Percentiles rank a stretch among this genome's conserved stretches.
Evolutionary conservation across 2,329 filamentous ascomycete species (phyloP).

Genomic region (Botrytis fabae): DNA sequence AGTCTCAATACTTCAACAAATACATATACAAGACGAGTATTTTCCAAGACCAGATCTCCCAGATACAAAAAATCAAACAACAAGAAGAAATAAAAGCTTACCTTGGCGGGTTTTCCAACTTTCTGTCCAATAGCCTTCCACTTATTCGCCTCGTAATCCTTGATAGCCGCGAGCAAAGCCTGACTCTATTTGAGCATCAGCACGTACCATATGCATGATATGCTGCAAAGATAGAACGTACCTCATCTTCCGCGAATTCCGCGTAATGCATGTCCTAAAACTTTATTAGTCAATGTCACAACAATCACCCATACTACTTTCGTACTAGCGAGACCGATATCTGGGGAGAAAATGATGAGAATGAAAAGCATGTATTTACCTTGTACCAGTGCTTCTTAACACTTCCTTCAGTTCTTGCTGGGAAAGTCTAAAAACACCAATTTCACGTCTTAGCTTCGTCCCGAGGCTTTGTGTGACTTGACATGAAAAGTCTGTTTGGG

Average conservation of each 20-base stretch:
- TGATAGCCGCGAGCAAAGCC: constrained; percentile 87
- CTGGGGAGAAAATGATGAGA: neutral
- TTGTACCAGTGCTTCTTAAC: constrained; percentile 99
- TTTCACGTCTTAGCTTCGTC: constrained; percentile 26
- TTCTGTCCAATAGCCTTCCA: constrained; percentile 98
- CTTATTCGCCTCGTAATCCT: constrained; percentile 97
- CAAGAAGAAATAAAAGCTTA: constrained; percentile 41
- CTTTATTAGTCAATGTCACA: constrained; percentile 18
- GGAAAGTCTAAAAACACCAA: constrained; percentile 68
- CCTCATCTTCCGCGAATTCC: constrained; percentile 96
- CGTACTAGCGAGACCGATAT: constrained; percentile 19
- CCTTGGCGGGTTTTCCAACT: constrained; percentile 96
- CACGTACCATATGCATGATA: constrained; percentile 24
- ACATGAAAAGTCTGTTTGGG: constrained; percentile 1
- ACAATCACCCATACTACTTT: neutral
- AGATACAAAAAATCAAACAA: neutral
- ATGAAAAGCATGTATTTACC: constrained; percentile 48
- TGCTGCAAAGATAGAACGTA: constrained; percentile 45
- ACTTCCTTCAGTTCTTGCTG: constrained; percentile 88
- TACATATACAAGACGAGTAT: neutral
- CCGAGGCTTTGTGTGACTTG: constrained; percentile 21
- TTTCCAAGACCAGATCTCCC: neutral
- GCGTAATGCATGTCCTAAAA: constrained; percentile 96
- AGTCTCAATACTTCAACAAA: neutral
- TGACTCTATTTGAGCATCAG: constrained; percentile 41